Base-by-base conservation (phyloP, 2,329 filamentous ascomycete genomes). In the Metarhizium brunneum region DNA sequence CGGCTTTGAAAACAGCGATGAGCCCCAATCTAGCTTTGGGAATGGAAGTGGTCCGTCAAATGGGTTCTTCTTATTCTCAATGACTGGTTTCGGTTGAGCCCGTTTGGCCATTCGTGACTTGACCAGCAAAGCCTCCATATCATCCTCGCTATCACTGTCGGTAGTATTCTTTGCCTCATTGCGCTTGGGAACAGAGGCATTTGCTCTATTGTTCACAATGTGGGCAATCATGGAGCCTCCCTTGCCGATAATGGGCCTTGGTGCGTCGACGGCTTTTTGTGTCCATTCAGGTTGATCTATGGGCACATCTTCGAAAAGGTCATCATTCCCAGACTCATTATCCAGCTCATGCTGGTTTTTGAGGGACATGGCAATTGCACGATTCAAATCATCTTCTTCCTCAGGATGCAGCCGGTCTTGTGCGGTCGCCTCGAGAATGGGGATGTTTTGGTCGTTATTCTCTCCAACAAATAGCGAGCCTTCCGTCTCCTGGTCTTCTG, bases 41-140 rank as follows among this genome's bases (percentile, higher is more conserved):
- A 99, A 99, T 0, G 94, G 94, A 5, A 99, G 71, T 0, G 92
- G 90, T 0, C 92, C 92, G 60, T 83, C 82, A 65, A 95, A 83
- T 0, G 82, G 77, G 62, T 84, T 83, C 60, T 81, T 82, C 40
- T 79, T 75, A 52, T 82, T 84, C 10, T 78, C 68, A n/a, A 70
- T 64, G 3, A 73, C 64, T 2, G 69, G 68, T 47, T 69, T 73
- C 18, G 68, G 68, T 47, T 68, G 66, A 2, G 68, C 60, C 45
- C 77, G 78, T 65, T 83, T 82, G 56, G 78, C 64, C 61, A 80
- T 82, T 57, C 86, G 84, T 20, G 88, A 87, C 59, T 85, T 86
- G 10, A 85, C 84, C 52, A 96, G 70, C 0, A 90, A 86, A 36
- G 88, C 79, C 65, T 89, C 83, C 50, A 96, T 75, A 68, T 96